A percentile compares a stretch with the other conserved stretches of the same genome.
Evolutionary conservation across 2,329 filamentous ascomycete species (phyloP).

Genomic region (Thielaviopsis ethacetica): DNA sequence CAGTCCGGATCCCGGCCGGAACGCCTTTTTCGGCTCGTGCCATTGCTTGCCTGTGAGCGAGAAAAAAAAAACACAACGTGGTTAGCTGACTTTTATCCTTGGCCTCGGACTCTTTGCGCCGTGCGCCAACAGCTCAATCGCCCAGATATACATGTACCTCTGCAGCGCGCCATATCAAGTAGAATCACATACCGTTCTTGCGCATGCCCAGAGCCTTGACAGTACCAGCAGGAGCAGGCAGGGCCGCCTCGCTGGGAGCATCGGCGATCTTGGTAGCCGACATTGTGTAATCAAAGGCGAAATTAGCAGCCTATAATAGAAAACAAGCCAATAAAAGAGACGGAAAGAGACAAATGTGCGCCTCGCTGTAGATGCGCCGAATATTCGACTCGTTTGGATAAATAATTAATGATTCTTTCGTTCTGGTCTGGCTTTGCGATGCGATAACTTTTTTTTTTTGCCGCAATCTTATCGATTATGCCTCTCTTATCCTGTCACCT

Average conservation of each 20-base stretch:
- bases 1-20: slow-evolving; percentile 64
- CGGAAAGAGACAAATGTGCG: not conserved
- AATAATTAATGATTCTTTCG: not conserved
- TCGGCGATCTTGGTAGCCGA: not conserved
- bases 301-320: no score
- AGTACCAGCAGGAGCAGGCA: slow-evolving; percentile 16
- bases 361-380: no score
- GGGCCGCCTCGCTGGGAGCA: not conserved
- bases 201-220: slow-evolving; percentile 48
- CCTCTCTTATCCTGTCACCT: not conserved
- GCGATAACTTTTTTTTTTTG: not conserved
- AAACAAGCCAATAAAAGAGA: not conserved
- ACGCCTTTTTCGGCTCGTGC: slow-evolving; percentile 69
- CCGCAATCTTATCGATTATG: slow-evolving; percentile 2
- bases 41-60: slow-evolving; percentile 69
- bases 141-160: no score
- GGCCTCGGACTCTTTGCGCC: no score
- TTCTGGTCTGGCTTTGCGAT: not conserved
- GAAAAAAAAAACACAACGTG: not conserved
- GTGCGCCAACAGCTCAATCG: no score
- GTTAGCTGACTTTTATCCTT: not conserved
- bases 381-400: not conserved
- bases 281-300: not conserved
- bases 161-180: not conserved
- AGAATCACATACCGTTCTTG: slow-evolving; percentile 52